A percentile compares a stretch with the other conserved stretches of the same genome.
These are phyloP conservation scores for Ophiocordyceps polyrhachis-furcata DNA, from an alignment of 2,329 filamentous ascomycete species.

Conservation along the genomic window DNA sequence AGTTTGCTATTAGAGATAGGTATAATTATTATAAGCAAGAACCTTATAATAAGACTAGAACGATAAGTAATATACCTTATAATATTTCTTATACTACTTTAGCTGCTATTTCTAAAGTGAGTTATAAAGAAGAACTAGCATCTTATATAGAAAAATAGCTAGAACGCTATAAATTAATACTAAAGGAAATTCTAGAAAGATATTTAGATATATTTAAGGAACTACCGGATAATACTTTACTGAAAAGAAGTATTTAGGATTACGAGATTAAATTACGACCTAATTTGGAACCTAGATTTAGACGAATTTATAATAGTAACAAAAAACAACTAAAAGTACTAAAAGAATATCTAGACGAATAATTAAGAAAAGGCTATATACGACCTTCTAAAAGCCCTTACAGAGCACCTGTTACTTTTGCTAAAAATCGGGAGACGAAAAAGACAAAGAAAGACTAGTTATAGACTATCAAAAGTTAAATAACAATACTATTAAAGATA, in stretches of 20 bases:
- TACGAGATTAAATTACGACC: neutral
- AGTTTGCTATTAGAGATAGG: too few species aligned
- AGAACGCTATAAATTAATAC: conserved; percentile 23
- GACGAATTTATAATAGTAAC: neutral
- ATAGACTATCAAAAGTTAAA: too few species aligned
- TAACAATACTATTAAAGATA: too few species aligned
- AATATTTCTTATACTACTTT: too few species aligned
- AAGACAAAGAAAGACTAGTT: too few species aligned
- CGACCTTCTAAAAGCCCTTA: neutral
- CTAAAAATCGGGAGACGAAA: too few species aligned
- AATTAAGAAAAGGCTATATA: neutral
- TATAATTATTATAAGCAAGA: too few species aligned
- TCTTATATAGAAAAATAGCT: too few species aligned
- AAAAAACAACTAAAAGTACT: neutral
- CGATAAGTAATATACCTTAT: too few species aligned
- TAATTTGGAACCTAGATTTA: neutral
- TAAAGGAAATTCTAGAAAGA: neutral
- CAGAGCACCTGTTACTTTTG: neutral
- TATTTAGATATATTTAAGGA: neutral
- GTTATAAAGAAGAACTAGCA: too few species aligned
- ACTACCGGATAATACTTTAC: neutral
- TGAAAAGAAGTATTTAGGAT: neutral
- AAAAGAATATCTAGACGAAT: neutral
- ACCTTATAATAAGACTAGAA: too few species aligned
- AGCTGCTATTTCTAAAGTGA: too few species aligned